A percentile compares a stretch with the other conserved stretches of the same genome.
Evolutionary conservation across 2,329 filamentous ascomycete species (phyloP).

Genomic region (Neodidymelliopsis sp.): DNA sequence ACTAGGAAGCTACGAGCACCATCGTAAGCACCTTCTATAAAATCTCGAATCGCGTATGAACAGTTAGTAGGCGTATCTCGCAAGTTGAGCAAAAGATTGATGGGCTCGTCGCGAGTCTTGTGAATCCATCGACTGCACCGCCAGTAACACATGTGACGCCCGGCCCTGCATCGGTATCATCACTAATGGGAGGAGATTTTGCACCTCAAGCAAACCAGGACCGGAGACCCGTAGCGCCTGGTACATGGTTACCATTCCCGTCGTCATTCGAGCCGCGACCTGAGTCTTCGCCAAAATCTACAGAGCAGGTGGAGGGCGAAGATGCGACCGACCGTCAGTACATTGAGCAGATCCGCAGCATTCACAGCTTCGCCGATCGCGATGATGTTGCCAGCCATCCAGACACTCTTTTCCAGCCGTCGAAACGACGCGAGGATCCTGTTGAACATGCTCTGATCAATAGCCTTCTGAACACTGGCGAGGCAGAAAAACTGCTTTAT

Average conservation of each 20-base stretch:
- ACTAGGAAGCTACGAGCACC: slow-evolving; percentile 39
- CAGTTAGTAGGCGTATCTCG: slow-evolving; percentile 37
- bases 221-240: slow-evolving; percentile 23
- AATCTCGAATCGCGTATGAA: not conserved
- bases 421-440: slow-evolving; percentile 27
- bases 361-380: slow-evolving; percentile 35
- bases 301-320: slow-evolving; percentile 14
- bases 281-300: slow-evolving; percentile 1
- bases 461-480: slow-evolving; percentile 27
- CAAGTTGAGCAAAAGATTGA: slow-evolving; percentile 49
- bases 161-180: not conserved
- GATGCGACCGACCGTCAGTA: slow-evolving; percentile 33
- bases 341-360: slow-evolving; percentile 33
- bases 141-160: not conserved
- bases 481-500: slow-evolving; percentile 37
- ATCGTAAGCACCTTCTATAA: slow-evolving; percentile 35
- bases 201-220: slow-evolving; percentile 2
- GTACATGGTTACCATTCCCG: slow-evolving; percentile 39
- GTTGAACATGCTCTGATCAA: slow-evolving; percentile 33
- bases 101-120: slow-evolving; percentile 43
- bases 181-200: not conserved
- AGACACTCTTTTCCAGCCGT: slow-evolving; percentile 25
- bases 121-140: slow-evolving; percentile 18
- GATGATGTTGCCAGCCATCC: slow-evolving; percentile 20
- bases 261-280: slow-evolving; percentile 31